Percentiles rank a stretch among this genome's conserved stretches.
Conservation (phyloP, 2,329 filamentous ascomycete genomes). For the Penicillium frequentans region DNA sequence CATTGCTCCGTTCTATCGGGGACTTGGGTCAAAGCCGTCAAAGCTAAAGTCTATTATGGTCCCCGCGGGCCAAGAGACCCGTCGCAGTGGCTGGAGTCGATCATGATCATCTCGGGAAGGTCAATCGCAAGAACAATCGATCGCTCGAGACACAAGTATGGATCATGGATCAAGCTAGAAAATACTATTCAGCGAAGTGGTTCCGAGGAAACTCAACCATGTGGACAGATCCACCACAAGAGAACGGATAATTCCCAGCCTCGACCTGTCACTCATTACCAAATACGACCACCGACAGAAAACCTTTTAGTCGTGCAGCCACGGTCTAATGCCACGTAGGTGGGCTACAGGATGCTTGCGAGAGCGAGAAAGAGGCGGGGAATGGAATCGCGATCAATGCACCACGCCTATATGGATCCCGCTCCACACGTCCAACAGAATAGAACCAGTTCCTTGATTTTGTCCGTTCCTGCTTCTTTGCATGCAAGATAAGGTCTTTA, state of each 20-base stretch:
- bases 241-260: background rate
- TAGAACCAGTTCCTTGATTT: conserved; percentile 1
- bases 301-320: conserved; percentile 1
- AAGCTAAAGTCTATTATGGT: conserved; percentile 6
- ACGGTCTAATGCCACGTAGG: conserved; percentile 4
- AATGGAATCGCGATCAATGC: background rate
- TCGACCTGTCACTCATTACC: background rate
- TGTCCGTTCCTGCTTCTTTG: conserved; percentile 3
- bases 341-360: background rate
- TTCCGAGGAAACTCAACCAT: background rate
- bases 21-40: conserved; percentile 1
- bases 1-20: background rate
- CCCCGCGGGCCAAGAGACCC: background rate
- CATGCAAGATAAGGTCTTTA: conserved; percentile 9
- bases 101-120: background rate
- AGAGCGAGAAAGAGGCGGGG: background rate
- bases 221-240: background rate
- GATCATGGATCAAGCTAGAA: background rate
- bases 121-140: background rate
- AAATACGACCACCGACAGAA: background rate
- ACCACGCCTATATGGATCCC: background rate
- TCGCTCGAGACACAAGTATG: background rate
- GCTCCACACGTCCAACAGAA: conserved; percentile 1
- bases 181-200: too few species aligned
- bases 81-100: conserved; percentile 1